Base-by-base conservation (phyloP, 1,284 basidiomycete genomes). In the Malassezia furfur region DNA sequence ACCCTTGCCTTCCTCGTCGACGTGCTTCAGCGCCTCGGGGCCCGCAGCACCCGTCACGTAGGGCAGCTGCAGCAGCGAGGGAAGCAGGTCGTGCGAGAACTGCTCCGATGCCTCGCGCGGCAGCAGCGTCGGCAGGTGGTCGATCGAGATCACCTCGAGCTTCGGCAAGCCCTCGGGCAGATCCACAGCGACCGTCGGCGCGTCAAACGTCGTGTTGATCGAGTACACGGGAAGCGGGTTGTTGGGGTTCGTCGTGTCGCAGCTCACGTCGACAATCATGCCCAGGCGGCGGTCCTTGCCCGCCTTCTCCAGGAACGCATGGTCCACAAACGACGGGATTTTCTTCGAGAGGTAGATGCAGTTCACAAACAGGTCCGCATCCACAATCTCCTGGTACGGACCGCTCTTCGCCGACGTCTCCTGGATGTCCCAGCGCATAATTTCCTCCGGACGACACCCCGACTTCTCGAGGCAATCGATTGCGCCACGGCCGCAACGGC, bases 281-380 rank as follows among this genome's bases (percentile, higher is more conserved):
- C 84, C 81, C 57, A 99, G 78, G 52, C 82, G 80, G 60, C 94
- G 82, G 19, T 77, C 65, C 50, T 78, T 76, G 22, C 91, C 91
- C 11, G 87, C 88, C 21, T 80, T 79, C 22, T 78, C 77, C 66
- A 96, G 85, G 63, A 83, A 83, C 45, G 89, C 84, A 37, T 77
- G 76, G 11, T 86, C 87, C 58, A 98, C 64, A 78, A 99, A 98
- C 50, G 86, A 81, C 14, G 91, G 90, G 66, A 98, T 98, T 62
- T 83, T 80, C 50, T 85, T 82, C 49, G 84, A 85, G 58, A 99
- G 85, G 78, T 99, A 98, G 77, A 99, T 99, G 83, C 94, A 98
- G 80, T 99, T 99, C 81, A 99, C 84, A 72, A 99, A 96, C 72
- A 99, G 85, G 78, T 99, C 94, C 61, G 91, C 93, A 65, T 93